Evolutionary conservation across 306 rosid genomes (phyloP), one percentile per base, ranked within the genome.

Genomic region (Prunus davidiana): DNA sequence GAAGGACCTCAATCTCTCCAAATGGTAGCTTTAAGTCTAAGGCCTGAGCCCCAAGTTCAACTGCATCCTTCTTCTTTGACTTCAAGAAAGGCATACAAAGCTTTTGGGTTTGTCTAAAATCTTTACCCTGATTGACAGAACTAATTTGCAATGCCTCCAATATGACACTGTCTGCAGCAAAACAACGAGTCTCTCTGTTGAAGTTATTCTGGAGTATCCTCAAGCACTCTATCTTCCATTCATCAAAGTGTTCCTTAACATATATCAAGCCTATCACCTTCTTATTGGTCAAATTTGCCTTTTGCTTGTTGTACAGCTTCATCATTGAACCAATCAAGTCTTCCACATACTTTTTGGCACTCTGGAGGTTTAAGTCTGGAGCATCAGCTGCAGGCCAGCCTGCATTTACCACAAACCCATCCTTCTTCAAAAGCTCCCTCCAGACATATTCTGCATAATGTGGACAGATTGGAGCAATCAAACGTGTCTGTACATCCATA

Each of bases 401-500:
- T 46, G 97, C 97, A 49, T 80, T 89, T 74, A 91, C 80, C 62
- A 80, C 93, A 87, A 93, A 93, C 24, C 97, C 97, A 52, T 89
- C 91, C 84, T 83, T 91, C 86, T 84, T 91, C 87, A 93, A 79
- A 79, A 89, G 79, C 69, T 84, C 92, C 82, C 91, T 87, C 98
- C 98, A 91, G 56, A 91, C 84, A 81, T 85, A 86, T 76, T 93
- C 98, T 12, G 91, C 91, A 86, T 93, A 93, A 77, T 93, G 98
- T 0, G 98, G 98, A 78, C 98, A 93, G 38, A 93, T 88, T 69
- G 98, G 98, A 79, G 92, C 85, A 34, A 93, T 55, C 52, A 93
- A 89, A 60, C 98, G 92, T n/a, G 98, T 93, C 81, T 93, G 98
- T 78, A 89, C 93, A 81, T 93, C 97, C 96, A 93, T 93, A 86